A percentile compares a stretch with the other conserved stretches of the same genome.
Conservation (phyloP, 2,329 filamentous ascomycete species). For the Penicillium sp. region DNA sequence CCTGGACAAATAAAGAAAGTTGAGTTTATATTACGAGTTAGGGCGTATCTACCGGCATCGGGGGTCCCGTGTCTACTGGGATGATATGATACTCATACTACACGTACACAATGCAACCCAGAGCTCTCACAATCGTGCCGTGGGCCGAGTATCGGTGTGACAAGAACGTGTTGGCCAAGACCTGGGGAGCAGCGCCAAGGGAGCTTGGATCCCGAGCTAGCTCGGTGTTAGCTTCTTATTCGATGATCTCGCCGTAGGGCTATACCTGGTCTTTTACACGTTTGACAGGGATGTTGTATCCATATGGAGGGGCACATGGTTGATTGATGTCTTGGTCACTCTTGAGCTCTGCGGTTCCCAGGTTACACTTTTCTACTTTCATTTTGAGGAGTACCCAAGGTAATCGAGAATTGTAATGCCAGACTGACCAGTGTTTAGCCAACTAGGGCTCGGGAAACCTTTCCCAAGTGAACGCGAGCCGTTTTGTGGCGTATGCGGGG, state of each 20-base stretch:
- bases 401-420: too few species aligned
- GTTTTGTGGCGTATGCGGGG: neutral
- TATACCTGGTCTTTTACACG: neutral
- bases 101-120: neutral
- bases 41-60: neutral
- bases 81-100: neutral
- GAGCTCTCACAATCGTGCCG: neutral
- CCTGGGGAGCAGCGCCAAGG: conserved; percentile 14
- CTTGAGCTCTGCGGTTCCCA: too few species aligned
- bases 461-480: neutral
- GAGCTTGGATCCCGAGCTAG: conserved; percentile 17
- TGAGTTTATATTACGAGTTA: neutral
- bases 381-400: too few species aligned
- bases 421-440: neutral
- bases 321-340: neutral
- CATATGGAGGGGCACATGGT: neutral
- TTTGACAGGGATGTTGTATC: conserved; percentile 4
- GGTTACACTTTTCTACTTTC: too few species aligned
- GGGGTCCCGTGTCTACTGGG: neutral
- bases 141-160: conserved; percentile 11
- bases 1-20: neutral
- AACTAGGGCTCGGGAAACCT: conserved; percentile 8
- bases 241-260: conserved; percentile 8
- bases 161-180: conserved; percentile 10
- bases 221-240: conserved; percentile 6